Percentiles rank a stretch among this genome's conserved stretches.
phyloP scores from a whole-genome alignment of 2,329 filamentous ascomycete species.

The Fusarium subtropicale region DNA sequence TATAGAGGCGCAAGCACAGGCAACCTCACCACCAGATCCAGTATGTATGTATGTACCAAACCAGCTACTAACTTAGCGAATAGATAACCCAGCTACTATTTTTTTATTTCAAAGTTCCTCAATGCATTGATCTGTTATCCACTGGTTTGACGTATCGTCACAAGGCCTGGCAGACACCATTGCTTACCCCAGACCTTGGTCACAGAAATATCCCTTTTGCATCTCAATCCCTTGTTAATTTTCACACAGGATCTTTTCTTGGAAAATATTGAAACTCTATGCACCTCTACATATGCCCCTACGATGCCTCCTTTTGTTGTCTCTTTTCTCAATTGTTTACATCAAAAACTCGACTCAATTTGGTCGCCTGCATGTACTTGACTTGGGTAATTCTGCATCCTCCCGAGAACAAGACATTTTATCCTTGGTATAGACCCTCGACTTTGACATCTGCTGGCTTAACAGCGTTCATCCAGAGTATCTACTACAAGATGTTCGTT shows the following conservation, averaged over 20 bases:
- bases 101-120: neutral
- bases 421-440: conserved; percentile 1
- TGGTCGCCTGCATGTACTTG: conserved; percentile 30
- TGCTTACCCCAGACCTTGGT: neutral
- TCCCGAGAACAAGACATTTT: conserved; percentile 24
- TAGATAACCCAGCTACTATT: neutral
- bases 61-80: neutral
- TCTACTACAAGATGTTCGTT: neutral
- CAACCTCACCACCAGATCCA: neutral
- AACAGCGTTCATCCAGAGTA: neutral
- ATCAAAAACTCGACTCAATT: conserved; percentile 3
- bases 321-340: conserved; percentile 31
- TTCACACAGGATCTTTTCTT: neutral
- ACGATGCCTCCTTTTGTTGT: conserved; percentile 6
- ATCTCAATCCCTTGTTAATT: neutral
- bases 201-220: neutral
- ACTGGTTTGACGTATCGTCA: neutral
- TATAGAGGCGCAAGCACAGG: neutral
- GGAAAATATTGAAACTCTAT: neutral
- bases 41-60: neutral
- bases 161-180: neutral
- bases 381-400: conserved; percentile 31
- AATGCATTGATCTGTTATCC: neutral
- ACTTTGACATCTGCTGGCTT: neutral
- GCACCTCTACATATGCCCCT: neutral